phyloP scores from a whole-genome alignment of 2,329 filamentous ascomycete species.

The Colletotrichum sublineola region DNA sequence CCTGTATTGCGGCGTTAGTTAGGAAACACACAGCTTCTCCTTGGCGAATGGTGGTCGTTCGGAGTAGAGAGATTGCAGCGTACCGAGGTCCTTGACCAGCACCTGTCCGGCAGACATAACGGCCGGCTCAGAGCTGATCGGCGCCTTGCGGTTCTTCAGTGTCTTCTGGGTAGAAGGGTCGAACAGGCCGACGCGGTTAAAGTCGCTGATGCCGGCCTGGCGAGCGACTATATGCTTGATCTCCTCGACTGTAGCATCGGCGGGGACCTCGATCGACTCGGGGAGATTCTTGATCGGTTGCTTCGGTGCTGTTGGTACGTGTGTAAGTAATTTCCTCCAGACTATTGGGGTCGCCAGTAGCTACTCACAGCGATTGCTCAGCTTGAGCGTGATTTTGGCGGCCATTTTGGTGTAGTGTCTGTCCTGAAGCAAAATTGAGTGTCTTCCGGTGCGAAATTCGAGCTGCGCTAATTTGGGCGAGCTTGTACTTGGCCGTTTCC shows the following conservation, averaged over 20 bases:
- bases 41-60: neutral
- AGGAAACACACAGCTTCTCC: neutral
- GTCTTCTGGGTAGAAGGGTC: conserved; percentile 73
- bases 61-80: conserved; percentile 44
- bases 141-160: conserved; percentile 71
- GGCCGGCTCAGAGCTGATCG: conserved; percentile 62
- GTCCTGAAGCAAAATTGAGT: neutral
- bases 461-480: conserved; percentile 12
- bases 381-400: conserved; percentile 55
- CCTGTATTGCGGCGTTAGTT: conserved; percentile 63
- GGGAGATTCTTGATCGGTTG: conserved; percentile 69
- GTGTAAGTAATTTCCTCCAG: conserved; percentile 21
- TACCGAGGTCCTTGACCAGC: conserved; percentile 94
- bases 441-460: conserved; percentile 8
- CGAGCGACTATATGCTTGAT: conserved; percentile 69
- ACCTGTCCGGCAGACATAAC: conserved; percentile 69
- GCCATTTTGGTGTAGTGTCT: conserved; percentile 45
- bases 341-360: neutral
- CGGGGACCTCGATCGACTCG: conserved; percentile 61
- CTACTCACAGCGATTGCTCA: conserved; percentile 57
- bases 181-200: conserved; percentile 73
- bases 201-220: conserved; percentile 64
- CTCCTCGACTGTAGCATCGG: conserved; percentile 70
- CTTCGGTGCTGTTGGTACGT: conserved; percentile 55
- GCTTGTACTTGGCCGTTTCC: conserved; percentile 9